Evolutionary conservation across 108 stramenopile species (phyloP), one percentile per base, ranked within the genome.

Genomic region (Stephanodiscus minutulus): DNA sequence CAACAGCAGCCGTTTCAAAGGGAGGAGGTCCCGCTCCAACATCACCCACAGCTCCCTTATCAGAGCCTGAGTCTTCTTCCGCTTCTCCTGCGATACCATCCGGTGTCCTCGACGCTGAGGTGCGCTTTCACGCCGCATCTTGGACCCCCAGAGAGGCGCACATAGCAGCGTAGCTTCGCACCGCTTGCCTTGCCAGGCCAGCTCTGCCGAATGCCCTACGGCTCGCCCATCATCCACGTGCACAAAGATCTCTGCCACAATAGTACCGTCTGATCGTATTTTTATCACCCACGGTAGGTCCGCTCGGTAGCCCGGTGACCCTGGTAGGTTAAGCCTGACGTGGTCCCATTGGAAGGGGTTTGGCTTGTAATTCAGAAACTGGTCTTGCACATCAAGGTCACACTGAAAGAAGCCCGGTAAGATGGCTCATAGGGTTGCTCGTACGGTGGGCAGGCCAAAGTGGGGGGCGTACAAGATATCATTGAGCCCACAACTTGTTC

Each of bases 311-410:
- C 22, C 61, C 21, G 8, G 15, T 3, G 48, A n/a, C 1, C 85
- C 82, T 20, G 87, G 87, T 9, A 88, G 46, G 55, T 88, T 87
- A 9, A 81, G 25, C 10, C 5, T 5, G 12, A 81, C 66, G 0
- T 27, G 21, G 41, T 68, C 55, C 82, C 83, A 87, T 0, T 67
- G 67, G 36, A 84, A 85, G 0, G 73, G 68, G 56, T 85, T 85
- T 6, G 47, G 31, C 31, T 33, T 33, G 31, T 33, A 48, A 18
- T 48, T 48, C 18, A 48, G 47, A 6, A 48, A 48, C 47, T 18
- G 15, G n/a, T 48, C 47, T 48, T 18, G n/a, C 15, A 48, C 18
- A 18, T 48, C 47, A 2, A 48, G 18, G 18, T 48, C 47, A 6
- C 47, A 48, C 7, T 48, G 47, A 3, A 18, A 48, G 18, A 2